Evolutionary conservation across 2,329 filamentous ascomycete species (phyloP).

Genomic region (Epichloe hybrida): DNA sequence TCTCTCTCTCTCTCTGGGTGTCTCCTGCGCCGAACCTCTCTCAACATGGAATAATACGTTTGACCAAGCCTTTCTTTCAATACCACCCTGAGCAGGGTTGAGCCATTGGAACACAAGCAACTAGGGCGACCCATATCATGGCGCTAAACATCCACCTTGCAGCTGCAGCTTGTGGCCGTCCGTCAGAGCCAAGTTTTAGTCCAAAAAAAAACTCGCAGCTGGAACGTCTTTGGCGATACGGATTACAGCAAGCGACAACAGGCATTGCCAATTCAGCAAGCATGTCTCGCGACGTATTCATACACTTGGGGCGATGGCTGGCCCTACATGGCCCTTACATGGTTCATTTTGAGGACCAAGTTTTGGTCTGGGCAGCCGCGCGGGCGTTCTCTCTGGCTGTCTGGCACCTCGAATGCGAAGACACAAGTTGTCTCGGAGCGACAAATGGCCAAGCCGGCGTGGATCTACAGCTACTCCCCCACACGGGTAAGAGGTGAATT

Average conservation of each 20-base stretch:
- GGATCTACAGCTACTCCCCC: slow-evolving; percentile 3
- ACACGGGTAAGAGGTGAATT: slow-evolving; percentile 1
- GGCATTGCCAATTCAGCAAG: background rate
- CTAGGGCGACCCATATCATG: background rate
- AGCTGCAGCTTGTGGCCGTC: background rate
- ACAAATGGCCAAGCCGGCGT: slow-evolving; percentile 3
- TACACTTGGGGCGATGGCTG: background rate
- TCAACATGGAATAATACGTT: slow-evolving; percentile 3
- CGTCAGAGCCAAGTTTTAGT: background rate
- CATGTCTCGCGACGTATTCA: background rate
- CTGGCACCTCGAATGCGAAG: background rate
- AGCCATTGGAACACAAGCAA: background rate
- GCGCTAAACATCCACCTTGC: slow-evolving; percentile 5
- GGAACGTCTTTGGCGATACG: background rate
- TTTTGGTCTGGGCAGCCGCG: too few relatives aligned
- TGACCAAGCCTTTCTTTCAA: slow-evolving; percentile 7
- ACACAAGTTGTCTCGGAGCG: background rate
- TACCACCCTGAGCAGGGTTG: slow-evolving; percentile 8
- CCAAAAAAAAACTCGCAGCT: slow-evolving; percentile 4
- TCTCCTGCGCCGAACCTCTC: slow-evolving; percentile 1
- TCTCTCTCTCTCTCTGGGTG: background rate
- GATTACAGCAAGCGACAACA: background rate
- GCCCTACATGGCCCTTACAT: background rate
- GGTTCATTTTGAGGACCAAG: background rate
- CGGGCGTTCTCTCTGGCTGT: too few relatives aligned